A percentile compares a stretch with the other conserved stretches of the same genome.
Conservation (phyloP, 768 basidiomycete species). For the Agrocybe pediades region DNA sequence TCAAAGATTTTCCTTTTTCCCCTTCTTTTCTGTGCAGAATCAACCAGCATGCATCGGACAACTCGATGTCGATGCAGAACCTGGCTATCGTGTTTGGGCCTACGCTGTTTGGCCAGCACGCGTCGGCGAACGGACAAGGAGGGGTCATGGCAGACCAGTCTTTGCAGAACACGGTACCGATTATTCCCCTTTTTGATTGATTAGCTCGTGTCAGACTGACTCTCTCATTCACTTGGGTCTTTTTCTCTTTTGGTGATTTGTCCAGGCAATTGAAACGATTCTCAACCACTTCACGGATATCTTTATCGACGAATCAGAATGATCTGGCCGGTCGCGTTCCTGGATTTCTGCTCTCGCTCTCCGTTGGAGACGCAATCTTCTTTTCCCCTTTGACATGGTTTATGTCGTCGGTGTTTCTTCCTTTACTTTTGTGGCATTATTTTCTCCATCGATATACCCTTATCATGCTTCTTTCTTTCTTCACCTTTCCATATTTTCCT, state of each 20-base stretch:
- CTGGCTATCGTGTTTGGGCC: slow-evolving; percentile 97
- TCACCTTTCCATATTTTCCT: slow-evolving; percentile 3
- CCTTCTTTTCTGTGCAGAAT: slow-evolving; percentile 52
- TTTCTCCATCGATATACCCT: slow-evolving; percentile 13
- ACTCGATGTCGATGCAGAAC: slow-evolving; percentile 93
- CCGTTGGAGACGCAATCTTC: slow-evolving; percentile 2
- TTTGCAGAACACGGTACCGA: slow-evolving; percentile 68
- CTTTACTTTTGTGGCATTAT: slow-evolving; percentile 9
- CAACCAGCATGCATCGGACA: slow-evolving; percentile 69
- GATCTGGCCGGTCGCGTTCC: slow-evolving; percentile 2
- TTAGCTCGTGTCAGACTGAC: slow-evolving; percentile 3
- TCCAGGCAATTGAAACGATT: slow-evolving; percentile 92
- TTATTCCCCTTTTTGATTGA: slow-evolving; percentile 13
- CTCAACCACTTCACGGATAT: slow-evolving; percentile 94
- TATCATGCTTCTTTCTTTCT: slow-evolving; percentile 3
- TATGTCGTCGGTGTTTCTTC: too few relatives aligned
- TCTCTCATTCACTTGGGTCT: slow-evolving; percentile 8
- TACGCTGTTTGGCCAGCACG: slow-evolving; percentile 85
- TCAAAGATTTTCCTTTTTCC: not conserved
- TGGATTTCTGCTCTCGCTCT: slow-evolving; percentile 1
- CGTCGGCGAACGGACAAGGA: slow-evolving; percentile 53
- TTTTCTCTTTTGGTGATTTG: slow-evolving; percentile 11
- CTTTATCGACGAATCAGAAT: slow-evolving; percentile 87
- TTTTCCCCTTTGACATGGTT: not conserved
- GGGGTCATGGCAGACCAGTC: slow-evolving; percentile 70